These are phyloP conservation scores for Tolypocladium tropicale DNA, from an alignment of 2,329 filamentous ascomycete genomes.

Conservation along the genomic window DNA sequence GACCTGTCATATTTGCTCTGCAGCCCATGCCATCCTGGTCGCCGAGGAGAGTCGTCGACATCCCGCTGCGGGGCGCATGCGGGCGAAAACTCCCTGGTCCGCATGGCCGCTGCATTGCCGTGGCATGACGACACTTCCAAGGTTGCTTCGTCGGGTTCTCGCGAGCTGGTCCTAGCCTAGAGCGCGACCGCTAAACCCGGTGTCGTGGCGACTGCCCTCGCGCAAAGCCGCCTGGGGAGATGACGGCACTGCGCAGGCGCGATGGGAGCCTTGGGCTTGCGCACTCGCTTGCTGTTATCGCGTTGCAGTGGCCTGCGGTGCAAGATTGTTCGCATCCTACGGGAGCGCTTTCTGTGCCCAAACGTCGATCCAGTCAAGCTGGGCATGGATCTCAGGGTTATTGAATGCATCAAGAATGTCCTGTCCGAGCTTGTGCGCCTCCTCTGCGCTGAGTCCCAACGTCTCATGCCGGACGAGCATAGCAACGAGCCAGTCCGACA, in stretches of 20 bases:
- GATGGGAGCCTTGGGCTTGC: background rate
- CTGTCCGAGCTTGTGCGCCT: conserved; percentile 20
- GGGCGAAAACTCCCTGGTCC: background rate
- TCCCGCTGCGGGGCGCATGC: background rate
- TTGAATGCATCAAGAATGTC: conserved; percentile 20
- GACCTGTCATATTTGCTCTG: background rate
- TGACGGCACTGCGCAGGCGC: background rate
- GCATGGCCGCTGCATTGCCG: background rate
- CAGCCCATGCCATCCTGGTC: background rate
- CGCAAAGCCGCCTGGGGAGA: background rate
- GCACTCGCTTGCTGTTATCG: background rate
- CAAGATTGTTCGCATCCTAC: background rate
- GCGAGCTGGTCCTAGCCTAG: background rate
- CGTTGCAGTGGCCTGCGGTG: background rate
- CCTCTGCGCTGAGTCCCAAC: conserved; percentile 21
- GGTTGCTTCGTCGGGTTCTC: background rate
- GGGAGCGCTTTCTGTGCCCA: conserved; percentile 26
- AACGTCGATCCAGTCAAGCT: conserved; percentile 24
- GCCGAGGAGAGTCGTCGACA: background rate
- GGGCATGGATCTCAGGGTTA: conserved; percentile 21
- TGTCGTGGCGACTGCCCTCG: background rate
- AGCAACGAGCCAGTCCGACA: conserved; percentile 23
- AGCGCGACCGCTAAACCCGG: background rate
- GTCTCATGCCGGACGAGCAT: conserved; percentile 21
- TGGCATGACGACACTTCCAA: background rate